These are phyloP conservation scores for Cunninghamia lanceolata DNA, from an alignment of 75 land plant species.

Conservation along the genomic window DNA sequence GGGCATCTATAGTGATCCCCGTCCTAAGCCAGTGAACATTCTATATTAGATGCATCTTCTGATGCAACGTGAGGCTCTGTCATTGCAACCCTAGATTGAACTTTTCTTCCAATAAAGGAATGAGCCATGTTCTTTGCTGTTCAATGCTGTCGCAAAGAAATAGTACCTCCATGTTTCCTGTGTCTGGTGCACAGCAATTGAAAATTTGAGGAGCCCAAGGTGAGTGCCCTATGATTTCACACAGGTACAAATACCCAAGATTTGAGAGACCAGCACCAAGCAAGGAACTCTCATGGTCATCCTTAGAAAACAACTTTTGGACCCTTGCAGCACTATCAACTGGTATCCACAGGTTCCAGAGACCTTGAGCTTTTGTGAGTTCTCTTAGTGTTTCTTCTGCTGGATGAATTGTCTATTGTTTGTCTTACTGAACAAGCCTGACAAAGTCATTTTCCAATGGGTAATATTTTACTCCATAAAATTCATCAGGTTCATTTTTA, in stretches of 20 bases:
- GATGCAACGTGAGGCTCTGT: no score
- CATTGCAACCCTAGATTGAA: no score
- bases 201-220: constrained; percentile 90
- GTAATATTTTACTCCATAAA: constrained; percentile 86
- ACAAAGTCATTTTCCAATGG: constrained; percentile 74
- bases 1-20: no score
- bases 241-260: constrained; percentile 92
- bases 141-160: no score
- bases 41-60: no score
- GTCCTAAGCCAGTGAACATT: no score
- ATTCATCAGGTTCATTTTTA: constrained; percentile 51
- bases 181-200: constrained; percentile 94
- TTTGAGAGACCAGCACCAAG: constrained; percentile 92
- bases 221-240: constrained; percentile 95
- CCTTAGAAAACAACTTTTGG: constrained; percentile 35
- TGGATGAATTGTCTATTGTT: constrained; percentile 88
- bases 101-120: no score
- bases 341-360: constrained; percentile 96
- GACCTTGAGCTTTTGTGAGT: constrained; percentile 78
- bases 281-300: constrained; percentile 24
- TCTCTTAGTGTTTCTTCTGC: constrained; percentile 76
- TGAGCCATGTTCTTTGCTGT: no score
- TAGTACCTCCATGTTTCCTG: constrained; percentile 96
- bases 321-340: constrained; percentile 92
- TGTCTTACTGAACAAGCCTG: constrained; percentile 49